phyloP scores from a whole-genome alignment of 2,329 filamentous ascomycete species.

The Trichoderma oligosporum region DNA sequence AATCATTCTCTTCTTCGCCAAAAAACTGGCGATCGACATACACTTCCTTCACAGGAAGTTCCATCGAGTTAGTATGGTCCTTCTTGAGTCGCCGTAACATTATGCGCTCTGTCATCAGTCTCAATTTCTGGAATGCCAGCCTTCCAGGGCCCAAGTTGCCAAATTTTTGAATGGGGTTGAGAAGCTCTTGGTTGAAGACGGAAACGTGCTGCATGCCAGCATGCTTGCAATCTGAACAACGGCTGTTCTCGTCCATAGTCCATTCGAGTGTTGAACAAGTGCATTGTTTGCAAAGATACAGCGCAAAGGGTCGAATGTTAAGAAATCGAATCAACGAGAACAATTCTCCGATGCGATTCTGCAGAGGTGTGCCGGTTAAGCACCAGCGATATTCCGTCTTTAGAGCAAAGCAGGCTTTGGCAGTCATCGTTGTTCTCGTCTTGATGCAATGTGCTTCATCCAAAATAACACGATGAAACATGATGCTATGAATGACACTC shows the following conservation, averaged over 20 bases:
- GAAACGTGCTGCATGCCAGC: constrained; percentile 43
- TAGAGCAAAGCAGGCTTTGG: constrained; percentile 90
- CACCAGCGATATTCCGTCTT: constrained; percentile 92
- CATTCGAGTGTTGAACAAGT: constrained; percentile 78
- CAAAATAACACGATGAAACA: constrained; percentile 87
- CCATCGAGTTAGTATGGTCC: constrained; percentile 91
- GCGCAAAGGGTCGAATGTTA: constrained; percentile 81
- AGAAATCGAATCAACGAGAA: constrained; percentile 93
- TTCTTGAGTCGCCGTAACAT: constrained; percentile 95
- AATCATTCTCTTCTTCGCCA: constrained; percentile 91
- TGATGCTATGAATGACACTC: constrained; percentile 76
- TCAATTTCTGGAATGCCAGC: constrained; percentile 74
- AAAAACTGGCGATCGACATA: constrained; percentile 94
- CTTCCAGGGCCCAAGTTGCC: constrained; percentile 60
- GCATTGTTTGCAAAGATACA: constrained; percentile 90
- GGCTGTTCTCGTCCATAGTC: constrained; percentile 68
- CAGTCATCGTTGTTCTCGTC: constrained; percentile 81
- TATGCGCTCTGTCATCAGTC: constrained; percentile 83
- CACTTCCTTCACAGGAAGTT: constrained; percentile 91
- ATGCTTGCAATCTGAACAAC: constrained; percentile 61
- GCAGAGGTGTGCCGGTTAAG: constrained; percentile 87
- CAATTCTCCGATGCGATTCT: constrained; percentile 96
- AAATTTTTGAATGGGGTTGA: constrained; percentile 72
- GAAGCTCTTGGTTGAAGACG: constrained; percentile 89
- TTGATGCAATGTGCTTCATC: constrained; percentile 97